Base-by-base conservation (phyloP, 306 rosid genomes). In the Sphenostylis stenocarpa region DNA sequence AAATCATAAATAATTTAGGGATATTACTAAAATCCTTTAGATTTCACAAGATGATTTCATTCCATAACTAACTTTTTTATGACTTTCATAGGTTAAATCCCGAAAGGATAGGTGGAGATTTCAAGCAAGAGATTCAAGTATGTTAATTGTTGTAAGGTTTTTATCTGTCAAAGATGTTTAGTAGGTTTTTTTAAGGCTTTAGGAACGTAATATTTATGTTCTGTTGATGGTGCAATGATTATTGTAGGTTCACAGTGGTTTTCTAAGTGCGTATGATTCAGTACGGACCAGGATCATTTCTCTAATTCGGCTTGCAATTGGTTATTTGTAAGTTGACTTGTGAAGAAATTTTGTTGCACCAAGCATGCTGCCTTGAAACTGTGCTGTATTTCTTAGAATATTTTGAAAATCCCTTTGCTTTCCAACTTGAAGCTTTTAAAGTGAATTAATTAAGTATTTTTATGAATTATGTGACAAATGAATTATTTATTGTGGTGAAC, bases 71-170 rank as follows among this genome's bases (percentile, higher is more conserved):
- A 73, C 71, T 80, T 70, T 53, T 13, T 57, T 78, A 8, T 58
- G 58, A 77, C 81, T 73, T 79, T 39, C 36, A 17, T 72, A 95
- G 98, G 93, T 76, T 92, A 49, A 95, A 95, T 81, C 98, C 98
- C 66, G 98, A 92, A 86, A 92, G 98, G 88, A 89, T 95, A 64
- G 96, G 98, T 43, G 98, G 98, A 66, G 97, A 95, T 79, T 92
- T 95, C 89, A 95, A 89, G 89, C 89, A 95, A 87, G 98, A 95
- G 86, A 74, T 92, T 86, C 98, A 95, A 83, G 98, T 90, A 86
- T 81, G 96, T 68, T 72, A 65, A 73, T 51, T 56, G 67, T 31
- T 75, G 44, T 19, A 82, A 77, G 68, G 61, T 78, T 80, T 72
- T 70, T 52, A 6, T 29, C 28, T 66, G 48, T 58, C 58, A 62